These are phyloP conservation scores for Jackrogersella multiformis DNA, from an alignment of 495 filamentous ascomycete genomes.

Conservation along the genomic window DNA sequence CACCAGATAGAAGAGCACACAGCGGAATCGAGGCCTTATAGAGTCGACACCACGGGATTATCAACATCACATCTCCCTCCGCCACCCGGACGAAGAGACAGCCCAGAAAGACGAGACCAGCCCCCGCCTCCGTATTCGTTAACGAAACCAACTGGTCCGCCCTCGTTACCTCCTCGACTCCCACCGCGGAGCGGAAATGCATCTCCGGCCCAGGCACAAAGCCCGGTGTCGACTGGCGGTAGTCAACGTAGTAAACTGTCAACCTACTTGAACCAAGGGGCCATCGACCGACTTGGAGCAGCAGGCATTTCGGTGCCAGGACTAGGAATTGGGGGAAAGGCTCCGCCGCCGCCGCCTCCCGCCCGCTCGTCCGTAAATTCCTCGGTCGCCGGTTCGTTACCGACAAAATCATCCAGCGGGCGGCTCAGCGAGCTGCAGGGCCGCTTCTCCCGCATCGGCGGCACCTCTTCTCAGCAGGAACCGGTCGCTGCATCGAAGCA, in stretches of 20 bases:
- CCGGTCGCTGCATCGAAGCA: slow-evolving; percentile 46
- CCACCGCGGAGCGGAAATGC: slow-evolving; percentile 55
- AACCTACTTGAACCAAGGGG: slow-evolving; percentile 74
- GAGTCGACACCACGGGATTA: slow-evolving; percentile 74
- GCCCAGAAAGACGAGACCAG: slow-evolving; percentile 50
- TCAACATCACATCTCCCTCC: slow-evolving; percentile 73
- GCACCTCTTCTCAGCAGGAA: slow-evolving; percentile 40
- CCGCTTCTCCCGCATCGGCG: slow-evolving; percentile 68
- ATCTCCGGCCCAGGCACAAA: slow-evolving; percentile 63
- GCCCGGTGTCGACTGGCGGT: slow-evolving; percentile 42
- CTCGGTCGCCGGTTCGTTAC: slow-evolving; percentile 11
- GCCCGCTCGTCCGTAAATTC: slow-evolving; percentile 31
- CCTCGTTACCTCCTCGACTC: slow-evolving; percentile 75
- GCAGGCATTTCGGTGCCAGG: slow-evolving; percentile 86
- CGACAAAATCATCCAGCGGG: slow-evolving; percentile 17
- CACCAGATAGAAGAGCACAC: slow-evolving; percentile 47
- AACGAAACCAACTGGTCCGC: slow-evolving; percentile 69
- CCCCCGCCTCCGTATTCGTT: slow-evolving; percentile 38
- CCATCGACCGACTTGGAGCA: slow-evolving; percentile 72
- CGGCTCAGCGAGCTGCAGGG: slow-evolving; percentile 74
- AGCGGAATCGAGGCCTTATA: slow-evolving; percentile 72
- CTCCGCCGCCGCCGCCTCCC: slow-evolving; percentile 29
- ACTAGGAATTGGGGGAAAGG: slow-evolving; percentile 70
- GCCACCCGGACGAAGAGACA: slow-evolving; percentile 70
- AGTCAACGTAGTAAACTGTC: slow-evolving; percentile 38